A percentile compares a stretch with the other conserved stretches of the same genome.
Conservation (phyloP, 2,329 filamentous ascomycete genomes). For the Neospermospora avenae region DNA sequence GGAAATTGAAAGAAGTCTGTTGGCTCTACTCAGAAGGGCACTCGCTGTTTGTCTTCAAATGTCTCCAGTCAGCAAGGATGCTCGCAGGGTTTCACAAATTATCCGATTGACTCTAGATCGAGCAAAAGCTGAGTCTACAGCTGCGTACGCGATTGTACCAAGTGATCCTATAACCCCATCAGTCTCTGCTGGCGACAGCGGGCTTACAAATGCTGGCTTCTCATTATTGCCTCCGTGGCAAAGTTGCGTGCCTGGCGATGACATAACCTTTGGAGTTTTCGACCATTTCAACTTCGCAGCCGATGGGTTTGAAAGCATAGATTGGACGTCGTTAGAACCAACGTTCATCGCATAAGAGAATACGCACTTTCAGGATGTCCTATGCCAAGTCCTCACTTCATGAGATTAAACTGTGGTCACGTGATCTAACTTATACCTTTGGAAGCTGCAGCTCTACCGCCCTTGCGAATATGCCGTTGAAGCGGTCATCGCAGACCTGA, state of each 20-base stretch:
- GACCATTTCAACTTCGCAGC: slow-evolving; percentile 26
- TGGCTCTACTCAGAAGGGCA: slow-evolving; percentile 5
- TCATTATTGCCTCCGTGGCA: slow-evolving; percentile 2
- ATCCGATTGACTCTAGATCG: slow-evolving; percentile 20
- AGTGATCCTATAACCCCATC: neutral
- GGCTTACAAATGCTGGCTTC: neutral
- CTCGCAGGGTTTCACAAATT: slow-evolving; percentile 19
- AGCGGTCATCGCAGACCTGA: slow-evolving; percentile 17
- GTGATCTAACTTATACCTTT: slow-evolving; percentile 46
- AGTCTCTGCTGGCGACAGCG: neutral
- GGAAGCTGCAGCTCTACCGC: slow-evolving; percentile 67
- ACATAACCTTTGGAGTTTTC: slow-evolving; percentile 16
- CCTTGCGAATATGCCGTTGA: slow-evolving; percentile 57
- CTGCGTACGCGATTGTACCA: neutral
- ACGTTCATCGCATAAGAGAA: neutral
- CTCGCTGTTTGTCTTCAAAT: slow-evolving; percentile 16
- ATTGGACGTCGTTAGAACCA: slow-evolving; percentile 22
- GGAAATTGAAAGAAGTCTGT: neutral
- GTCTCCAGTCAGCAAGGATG: slow-evolving; percentile 15
- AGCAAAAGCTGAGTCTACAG: neutral
- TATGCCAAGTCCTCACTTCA: neutral
- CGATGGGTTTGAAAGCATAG: slow-evolving; percentile 22
- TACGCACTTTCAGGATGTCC: neutral
- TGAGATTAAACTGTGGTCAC: neutral
- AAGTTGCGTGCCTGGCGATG: slow-evolving; percentile 5